A percentile compares a stretch with the other conserved stretches of the same genome.
phyloP scores from a whole-genome alignment of 2,329 filamentous ascomycete species.

The Trichoderma sp. region DNA sequence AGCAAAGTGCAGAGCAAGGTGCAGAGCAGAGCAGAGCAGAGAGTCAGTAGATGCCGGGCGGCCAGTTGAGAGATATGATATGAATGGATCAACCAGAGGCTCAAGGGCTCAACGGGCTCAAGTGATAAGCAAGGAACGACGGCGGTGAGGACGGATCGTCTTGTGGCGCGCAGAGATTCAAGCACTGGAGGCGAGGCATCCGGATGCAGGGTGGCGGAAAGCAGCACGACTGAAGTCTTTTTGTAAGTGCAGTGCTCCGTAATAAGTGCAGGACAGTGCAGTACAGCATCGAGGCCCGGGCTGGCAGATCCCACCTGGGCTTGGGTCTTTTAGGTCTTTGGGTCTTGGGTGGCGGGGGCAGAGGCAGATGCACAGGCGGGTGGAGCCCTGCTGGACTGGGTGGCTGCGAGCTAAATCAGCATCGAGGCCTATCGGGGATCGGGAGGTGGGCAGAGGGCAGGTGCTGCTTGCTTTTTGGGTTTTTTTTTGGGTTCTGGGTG shows the following conservation, averaged over 20 bases:
- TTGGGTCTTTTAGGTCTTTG: too few species aligned
- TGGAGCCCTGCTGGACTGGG: neutral
- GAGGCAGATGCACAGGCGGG: constrained; percentile 7
- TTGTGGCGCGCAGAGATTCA: constrained; percentile 12
- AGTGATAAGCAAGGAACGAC: constrained; percentile 1
- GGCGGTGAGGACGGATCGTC: constrained; percentile 15
- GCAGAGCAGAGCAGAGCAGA: neutral
- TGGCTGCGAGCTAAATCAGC: constrained; percentile 19
- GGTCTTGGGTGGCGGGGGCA: constrained; percentile 8
- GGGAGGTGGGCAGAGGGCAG: constrained; percentile 13
- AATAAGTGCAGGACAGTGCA: too few species aligned
- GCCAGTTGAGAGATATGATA: neutral
- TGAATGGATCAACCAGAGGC: neutral
- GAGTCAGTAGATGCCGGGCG: neutral
- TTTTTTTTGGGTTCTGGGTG: neutral
- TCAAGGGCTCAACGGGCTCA: neutral
- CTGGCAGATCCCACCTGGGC: constrained; percentile 1
- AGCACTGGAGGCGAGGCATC: constrained; percentile 5
- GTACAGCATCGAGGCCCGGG: neutral
- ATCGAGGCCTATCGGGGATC: constrained; percentile 17
- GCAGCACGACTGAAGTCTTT: neutral
- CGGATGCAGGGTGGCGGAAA: neutral
- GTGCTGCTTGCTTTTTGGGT: too few species aligned
- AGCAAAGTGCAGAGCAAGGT: too few species aligned
- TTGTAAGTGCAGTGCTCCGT: too few species aligned